Evolutionary conservation across 2,329 filamentous ascomycete species (phyloP), one percentile per base, ranked within the genome.

Genomic region (Monosporascus sp.): DNA sequence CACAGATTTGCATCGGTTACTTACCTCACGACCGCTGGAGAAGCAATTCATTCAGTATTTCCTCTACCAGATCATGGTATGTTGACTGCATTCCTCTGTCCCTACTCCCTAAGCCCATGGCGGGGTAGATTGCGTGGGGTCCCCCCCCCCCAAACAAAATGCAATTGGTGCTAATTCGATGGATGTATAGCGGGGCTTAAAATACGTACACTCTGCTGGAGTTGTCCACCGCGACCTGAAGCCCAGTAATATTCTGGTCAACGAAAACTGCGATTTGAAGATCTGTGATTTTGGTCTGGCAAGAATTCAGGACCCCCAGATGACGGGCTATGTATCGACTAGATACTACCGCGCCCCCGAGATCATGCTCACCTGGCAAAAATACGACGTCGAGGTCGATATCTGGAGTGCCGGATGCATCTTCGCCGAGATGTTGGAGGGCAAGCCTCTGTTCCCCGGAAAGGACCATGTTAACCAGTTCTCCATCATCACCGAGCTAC

Each of bases 31-130:
- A 70, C 94, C 94, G 24, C 85, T 99, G 51, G 94, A 99, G 81
- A 97, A 96, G 78, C 94, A 99, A 74, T 99, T 99, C 74, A 97
- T 99, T 67, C 94, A 99, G 77, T 99, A 99, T 77, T 99, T 99
- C 72, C 83, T 99, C 56, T 99, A 99, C 74, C 94, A 99, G 75
- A 99, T 99, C 67, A 84, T 97, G 79, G 93, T 97, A 77, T 66
- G 87, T 60, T 35, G 24, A 31, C 22, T 31, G n/a, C 20, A 44
- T 44, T 7, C 43, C 3, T 26, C 20, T 7, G 17, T 5, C 38
- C 19, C 19, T 41, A 19, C 7, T 24, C 24, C 22, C 17, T 2
- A 3, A 3, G 5, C 9, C 43, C 43, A 46, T 46, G 43, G n/a
- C 37, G 37, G 40, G 49, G 20, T 40, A 35, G 31, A 35, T 49